Evolutionary conservation across 2,329 filamentous ascomycete genomes (phyloP), one percentile per base, ranked within the genome.

Genomic region (Coleophoma crateriformis): DNA sequence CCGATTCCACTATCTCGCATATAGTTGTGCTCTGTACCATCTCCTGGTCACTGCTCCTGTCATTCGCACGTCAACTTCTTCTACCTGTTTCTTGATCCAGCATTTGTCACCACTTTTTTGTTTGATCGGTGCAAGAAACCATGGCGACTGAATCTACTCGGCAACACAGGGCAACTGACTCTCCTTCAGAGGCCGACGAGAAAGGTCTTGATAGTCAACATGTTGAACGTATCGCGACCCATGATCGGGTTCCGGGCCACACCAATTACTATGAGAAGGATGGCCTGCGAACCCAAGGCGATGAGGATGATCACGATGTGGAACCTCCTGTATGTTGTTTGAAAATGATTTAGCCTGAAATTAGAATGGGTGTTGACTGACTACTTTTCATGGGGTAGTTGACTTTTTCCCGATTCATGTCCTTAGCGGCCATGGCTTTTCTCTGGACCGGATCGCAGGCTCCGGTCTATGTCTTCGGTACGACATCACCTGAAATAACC

Each of bases 381-480:
- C 49, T 70, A n/a, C 14, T 7, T 33, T 41, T 20, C 22, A 15
- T 39, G 37, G 17, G 8, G 8, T 41, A 58, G 56, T 53, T 79
- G 73, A 71, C 68, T n/a, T 71, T 73, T 53, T 66, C 61, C 32
- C 68, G 75, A 3, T 71, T 78, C 56, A 76, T 82, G 75, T 73
- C 72, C 47, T 68, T 82, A 43, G 57, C 76, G 13, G 77, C 78
- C 47, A 81, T 82, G 78, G 76, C 77, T 5, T 81, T 83, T 54
- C 66, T 82, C 15, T 82, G 78, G 78, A 79, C 77, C 48, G 78
- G 77, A 33, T 78, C 73, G 47, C 79, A 82, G 54, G 81, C 82
- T 43, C 79, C 79, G 2, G 68, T 82, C 7, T 77, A 76, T 56
- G 61, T 77, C 4, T 75, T 75, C 71, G 69, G 65, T 27, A 27